Conservation (phyloP, 352 stramenopile genomes). For the Phytophthora parvispora region DNA sequence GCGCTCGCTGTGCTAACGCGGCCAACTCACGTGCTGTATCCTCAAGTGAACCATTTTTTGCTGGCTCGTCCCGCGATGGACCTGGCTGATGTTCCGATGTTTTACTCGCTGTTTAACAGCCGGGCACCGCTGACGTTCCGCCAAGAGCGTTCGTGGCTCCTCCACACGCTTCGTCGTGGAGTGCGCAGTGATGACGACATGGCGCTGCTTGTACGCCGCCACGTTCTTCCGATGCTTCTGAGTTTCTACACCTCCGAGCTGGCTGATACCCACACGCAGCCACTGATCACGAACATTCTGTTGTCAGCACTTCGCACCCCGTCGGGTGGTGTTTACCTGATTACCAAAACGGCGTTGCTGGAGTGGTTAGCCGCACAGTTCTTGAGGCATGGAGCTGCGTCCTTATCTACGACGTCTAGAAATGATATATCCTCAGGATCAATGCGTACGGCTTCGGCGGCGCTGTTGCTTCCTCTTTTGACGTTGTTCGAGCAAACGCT, state of each 20-base stretch:
- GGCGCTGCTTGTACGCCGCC: slow-evolving; percentile 73
- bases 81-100: slow-evolving; percentile 88
- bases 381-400: slow-evolving; percentile 28
- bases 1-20: slow-evolving; percentile 73
- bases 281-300: slow-evolving; percentile 76
- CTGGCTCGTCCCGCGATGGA: slow-evolving; percentile 84
- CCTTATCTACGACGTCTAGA: slow-evolving; percentile 1
- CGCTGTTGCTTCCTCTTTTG: slow-evolving; percentile 52
- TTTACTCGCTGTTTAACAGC: slow-evolving; percentile 91
- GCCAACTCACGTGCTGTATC: slow-evolving; percentile 79
- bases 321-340: slow-evolving; percentile 56
- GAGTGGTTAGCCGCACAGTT: slow-evolving; percentile 69
- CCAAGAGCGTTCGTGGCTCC: slow-evolving; percentile 87
- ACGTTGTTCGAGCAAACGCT: slow-evolving; percentile 43
- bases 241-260: slow-evolving; percentile 86
- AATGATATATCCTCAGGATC: slow-evolving; percentile 11
- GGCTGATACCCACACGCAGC: slow-evolving; percentile 81
- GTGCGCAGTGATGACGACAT: slow-evolving; percentile 78
- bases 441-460: slow-evolving; percentile 20
- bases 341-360: slow-evolving; percentile 74
- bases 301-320: slow-evolving; percentile 53
- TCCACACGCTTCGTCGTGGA: slow-evolving; percentile 79
- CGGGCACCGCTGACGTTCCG: slow-evolving; percentile 75
- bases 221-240: slow-evolving; percentile 84
- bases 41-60: slow-evolving; percentile 88